Evolutionary conservation across 345 rosid species (phyloP).

Genomic region (Acer saccharum): DNA sequence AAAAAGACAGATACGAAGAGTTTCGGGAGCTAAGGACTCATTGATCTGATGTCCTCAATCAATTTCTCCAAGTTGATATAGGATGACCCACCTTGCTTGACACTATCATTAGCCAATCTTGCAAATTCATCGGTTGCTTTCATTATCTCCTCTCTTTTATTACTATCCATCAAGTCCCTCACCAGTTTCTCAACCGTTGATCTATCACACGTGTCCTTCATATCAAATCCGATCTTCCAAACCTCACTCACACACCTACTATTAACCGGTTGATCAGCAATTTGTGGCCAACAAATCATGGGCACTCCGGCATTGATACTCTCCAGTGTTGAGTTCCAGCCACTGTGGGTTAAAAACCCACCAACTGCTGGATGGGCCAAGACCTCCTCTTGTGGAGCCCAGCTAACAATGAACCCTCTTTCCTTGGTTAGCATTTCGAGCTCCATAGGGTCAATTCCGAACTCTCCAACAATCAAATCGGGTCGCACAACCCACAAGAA

Average conservation of each 20-base stretch:
- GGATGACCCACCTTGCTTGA: constrained; percentile 46
- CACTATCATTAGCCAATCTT: constrained; percentile 27
- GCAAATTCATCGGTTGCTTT: constrained; percentile 32
- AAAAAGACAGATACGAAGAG: background rate
- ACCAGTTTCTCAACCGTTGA: constrained; percentile 24
- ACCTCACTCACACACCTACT: constrained; percentile 34
- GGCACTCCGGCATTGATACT: constrained; percentile 36
- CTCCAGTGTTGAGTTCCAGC: constrained; percentile 38
- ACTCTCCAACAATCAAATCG: constrained; percentile 1
- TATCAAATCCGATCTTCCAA: constrained; percentile 40
- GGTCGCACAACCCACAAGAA: constrained; percentile 32
- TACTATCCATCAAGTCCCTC: constrained; percentile 23
- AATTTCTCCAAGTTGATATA: constrained; percentile 34
- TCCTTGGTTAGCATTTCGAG: background rate
- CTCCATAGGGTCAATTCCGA: background rate
- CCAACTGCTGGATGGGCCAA: constrained; percentile 36
- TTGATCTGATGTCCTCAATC: constrained; percentile 40
- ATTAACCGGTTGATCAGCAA: constrained; percentile 41
- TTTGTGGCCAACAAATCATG: constrained; percentile 41
- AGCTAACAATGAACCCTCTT: constrained; percentile 18
- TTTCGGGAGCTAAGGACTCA: constrained; percentile 2
- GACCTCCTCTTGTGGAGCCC: constrained; percentile 34
- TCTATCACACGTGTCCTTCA: constrained; percentile 33
- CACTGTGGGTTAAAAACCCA: constrained; percentile 38
- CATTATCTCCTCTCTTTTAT: constrained; percentile 14